phyloP scores from a whole-genome alignment of 108 stramenopile species.

The Nannochloropsis gaditana region DNA sequence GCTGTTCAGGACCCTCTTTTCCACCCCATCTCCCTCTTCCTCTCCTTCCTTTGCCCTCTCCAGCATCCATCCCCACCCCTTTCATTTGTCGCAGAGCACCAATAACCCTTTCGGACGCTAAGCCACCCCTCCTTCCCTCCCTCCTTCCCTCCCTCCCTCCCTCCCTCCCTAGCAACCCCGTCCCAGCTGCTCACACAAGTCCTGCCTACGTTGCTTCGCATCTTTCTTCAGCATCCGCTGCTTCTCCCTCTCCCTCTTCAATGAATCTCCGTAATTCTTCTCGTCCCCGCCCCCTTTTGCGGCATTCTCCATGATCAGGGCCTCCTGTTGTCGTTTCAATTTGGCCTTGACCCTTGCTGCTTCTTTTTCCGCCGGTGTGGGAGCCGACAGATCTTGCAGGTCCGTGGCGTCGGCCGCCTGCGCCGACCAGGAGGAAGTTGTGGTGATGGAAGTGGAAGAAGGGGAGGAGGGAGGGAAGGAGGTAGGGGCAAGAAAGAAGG shows the following conservation, averaged over 20 bases:
- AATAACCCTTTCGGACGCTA: background rate
- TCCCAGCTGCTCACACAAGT: background rate
- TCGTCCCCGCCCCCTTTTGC: background rate
- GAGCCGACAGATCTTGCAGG: background rate
- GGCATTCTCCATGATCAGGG: background rate
- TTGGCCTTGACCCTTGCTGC: background rate
- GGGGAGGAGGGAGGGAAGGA: background rate
- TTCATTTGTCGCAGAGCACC: too few relatives aligned
- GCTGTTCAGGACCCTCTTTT: too few relatives aligned
- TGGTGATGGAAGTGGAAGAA: too few relatives aligned
- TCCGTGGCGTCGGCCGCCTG: background rate
- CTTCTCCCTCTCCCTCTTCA: constrained; percentile 19
- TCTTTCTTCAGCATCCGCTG: background rate
- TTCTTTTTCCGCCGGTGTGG: background rate
- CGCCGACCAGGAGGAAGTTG: background rate
- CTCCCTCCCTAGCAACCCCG: background rate
- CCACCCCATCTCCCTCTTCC: too few relatives aligned
- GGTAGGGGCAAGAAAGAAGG: background rate
- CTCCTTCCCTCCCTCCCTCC: background rate
- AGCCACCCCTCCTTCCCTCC: background rate
- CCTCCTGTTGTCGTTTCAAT: background rate
- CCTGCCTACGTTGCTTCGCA: background rate
- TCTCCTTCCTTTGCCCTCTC: too few relatives aligned
- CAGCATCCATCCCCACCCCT: too few relatives aligned
- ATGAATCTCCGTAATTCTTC: background rate